Evolutionary conservation across 1,284 basidiomycete species (phyloP).

Genomic region (Schizopora paradoxa): DNA sequence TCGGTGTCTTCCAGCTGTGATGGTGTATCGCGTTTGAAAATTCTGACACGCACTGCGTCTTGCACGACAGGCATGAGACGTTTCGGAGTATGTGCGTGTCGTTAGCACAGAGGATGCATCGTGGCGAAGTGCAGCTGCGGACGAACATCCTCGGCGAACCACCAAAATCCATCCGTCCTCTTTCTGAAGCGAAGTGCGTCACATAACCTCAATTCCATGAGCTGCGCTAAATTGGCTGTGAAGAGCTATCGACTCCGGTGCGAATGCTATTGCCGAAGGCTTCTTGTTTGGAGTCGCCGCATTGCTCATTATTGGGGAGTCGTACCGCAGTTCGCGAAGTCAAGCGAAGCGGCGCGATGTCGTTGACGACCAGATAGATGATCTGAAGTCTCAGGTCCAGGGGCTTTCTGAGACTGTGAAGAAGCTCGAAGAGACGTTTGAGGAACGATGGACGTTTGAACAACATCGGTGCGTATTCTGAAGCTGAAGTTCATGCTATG

Average conservation of each 20-base stretch:
- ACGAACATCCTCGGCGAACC: conserved; percentile 79
- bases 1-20: conserved; percentile 1
- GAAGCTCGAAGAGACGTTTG: conserved; percentile 38
- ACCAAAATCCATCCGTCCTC: conserved; percentile 69
- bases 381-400: conserved; percentile 43
- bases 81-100: conserved; percentile 74
- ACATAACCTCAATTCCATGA: not conserved
- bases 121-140: conserved; percentile 70
- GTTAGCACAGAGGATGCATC: conserved; percentile 79
- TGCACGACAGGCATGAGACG: conserved; percentile 56
- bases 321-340: conserved; percentile 71
- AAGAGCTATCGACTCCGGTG: conserved; percentile 86
- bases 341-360: conserved; percentile 68
- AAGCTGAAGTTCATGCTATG: not conserved
- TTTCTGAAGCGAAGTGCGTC: conserved; percentile 75
- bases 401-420: conserved; percentile 44
- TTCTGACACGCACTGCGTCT: conserved; percentile 2
- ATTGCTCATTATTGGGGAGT: conserved; percentile 70
- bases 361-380: conserved; percentile 70
- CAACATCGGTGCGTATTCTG: conserved; percentile 39
- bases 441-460: conserved; percentile 40
- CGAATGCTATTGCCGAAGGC: conserved; percentile 80
- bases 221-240: not conserved
- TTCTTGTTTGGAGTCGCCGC: conserved; percentile 83
- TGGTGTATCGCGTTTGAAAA: not conserved